Conservation (phyloP, 129 eudicot species). For the Pseudognaphalium luteoalbum region DNA sequence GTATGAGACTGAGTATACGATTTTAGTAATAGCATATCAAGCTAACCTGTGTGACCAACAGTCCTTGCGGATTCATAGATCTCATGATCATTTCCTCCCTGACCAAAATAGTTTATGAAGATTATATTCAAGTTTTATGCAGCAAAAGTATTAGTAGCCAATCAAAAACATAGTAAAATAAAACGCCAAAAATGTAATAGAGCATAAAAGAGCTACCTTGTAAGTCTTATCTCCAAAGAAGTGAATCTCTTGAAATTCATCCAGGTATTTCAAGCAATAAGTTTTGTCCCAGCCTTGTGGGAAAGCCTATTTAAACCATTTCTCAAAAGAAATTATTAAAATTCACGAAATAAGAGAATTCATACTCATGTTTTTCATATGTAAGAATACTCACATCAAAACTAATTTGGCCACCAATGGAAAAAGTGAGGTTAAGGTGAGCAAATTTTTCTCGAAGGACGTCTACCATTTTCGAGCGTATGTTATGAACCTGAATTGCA, state of each 20-base stretch:
- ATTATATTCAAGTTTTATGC: not conserved
- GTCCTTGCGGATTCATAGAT: constrained; percentile 82
- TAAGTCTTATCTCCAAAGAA: constrained; percentile 99
- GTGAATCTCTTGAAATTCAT: constrained; percentile 81
- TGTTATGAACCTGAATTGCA: constrained; percentile 66
- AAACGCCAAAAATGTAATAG: not conserved
- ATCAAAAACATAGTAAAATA: not conserved
- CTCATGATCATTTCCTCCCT: constrained; percentile 98
- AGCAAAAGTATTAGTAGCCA: not conserved
- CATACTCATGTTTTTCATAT: constrained; percentile 2
- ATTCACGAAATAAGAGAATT: not conserved
- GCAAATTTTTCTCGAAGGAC: constrained; percentile 84
- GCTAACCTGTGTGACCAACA: constrained; percentile 89
- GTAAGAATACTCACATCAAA: constrained; percentile 71
- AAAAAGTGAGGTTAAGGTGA: constrained; percentile 80
- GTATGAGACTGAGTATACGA: not conserved
- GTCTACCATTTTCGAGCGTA: constrained; percentile 80
- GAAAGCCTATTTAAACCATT: constrained; percentile 62
- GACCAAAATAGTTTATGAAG: constrained; percentile 23
- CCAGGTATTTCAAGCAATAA: constrained; percentile 85
- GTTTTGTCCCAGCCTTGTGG: constrained; percentile 99
- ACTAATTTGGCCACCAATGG: constrained; percentile 98
- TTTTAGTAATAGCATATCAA: not conserved
- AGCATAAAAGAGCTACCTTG: constrained; percentile 46
- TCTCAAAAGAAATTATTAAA: not conserved